These are phyloP conservation scores for Exophiala alcalophila DNA, from an alignment of 2,329 filamentous ascomycete species.

Conservation along the genomic window DNA sequence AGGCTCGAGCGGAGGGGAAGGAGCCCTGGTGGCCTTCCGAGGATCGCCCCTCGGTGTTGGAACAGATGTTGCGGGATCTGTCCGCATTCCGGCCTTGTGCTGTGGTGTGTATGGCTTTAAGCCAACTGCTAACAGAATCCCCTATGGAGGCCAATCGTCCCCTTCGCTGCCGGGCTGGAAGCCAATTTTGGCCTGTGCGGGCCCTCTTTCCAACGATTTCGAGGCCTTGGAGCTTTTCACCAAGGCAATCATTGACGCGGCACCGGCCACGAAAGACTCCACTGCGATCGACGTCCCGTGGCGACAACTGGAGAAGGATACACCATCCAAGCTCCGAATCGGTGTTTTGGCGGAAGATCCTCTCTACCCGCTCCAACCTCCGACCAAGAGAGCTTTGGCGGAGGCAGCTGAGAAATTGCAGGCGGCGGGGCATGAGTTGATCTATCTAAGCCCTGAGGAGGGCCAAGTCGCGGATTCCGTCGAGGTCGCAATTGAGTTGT, in stretches of 20 bases:
- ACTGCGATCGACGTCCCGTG: constrained; percentile 31
- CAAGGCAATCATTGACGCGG: constrained; percentile 23
- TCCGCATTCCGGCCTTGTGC: constrained; percentile 39
- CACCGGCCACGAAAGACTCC: constrained; percentile 31
- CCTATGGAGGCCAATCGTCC: constrained; percentile 31
- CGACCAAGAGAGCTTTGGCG: constrained; percentile 48
- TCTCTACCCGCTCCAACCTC: constrained; percentile 52
- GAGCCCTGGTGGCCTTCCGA: constrained; percentile 37
- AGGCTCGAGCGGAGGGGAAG: constrained; percentile 41
- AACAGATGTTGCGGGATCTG: constrained; percentile 39
- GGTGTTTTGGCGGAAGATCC: constrained; percentile 51
- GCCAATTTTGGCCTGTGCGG: constrained; percentile 23
- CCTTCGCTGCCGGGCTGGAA: constrained; percentile 27
- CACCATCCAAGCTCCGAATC: constrained; percentile 39
- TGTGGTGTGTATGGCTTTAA: constrained; percentile 40
- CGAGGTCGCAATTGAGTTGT: constrained; percentile 30
- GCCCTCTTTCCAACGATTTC: constrained; percentile 31
- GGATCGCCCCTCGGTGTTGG: constrained; percentile 35
- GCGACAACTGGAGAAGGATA: constrained; percentile 20
- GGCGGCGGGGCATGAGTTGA: constrained; percentile 53
- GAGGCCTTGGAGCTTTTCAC: constrained; percentile 31
- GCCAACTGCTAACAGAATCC: constrained; percentile 35
- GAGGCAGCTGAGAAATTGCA: constrained; percentile 46
- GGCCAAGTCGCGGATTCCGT: constrained; percentile 21
- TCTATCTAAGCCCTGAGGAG: constrained; percentile 23